Base-by-base conservation (phyloP, 768 basidiomycete species). In the Cystofilobasidium bisporidii region DNA sequence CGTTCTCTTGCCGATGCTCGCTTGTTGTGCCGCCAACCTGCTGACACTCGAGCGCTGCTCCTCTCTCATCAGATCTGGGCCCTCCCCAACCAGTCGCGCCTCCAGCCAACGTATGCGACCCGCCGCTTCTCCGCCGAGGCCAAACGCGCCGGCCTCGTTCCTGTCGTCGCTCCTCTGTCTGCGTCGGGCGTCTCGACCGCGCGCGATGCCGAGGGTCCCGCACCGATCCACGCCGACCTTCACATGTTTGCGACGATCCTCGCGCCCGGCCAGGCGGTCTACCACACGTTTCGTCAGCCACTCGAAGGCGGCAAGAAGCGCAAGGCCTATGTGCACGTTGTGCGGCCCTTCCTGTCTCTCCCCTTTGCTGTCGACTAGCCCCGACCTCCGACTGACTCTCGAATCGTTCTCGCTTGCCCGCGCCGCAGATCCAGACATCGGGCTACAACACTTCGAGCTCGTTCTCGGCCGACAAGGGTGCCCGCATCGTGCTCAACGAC, bases 101-200 rank as follows among this genome's bases (percentile, higher is more conserved):
- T 92, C 28, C 72, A 74, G 24, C 93, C 93, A 0, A 83, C 84
- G 61, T 97, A 97, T 77, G 97, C 83, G 78, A 96, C 89, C 4
- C 85, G 91, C 18, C 83, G 89, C 75, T 93, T 92, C 77, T 79
- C 83, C 11, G 91, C 96, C 72, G 86, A 80, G 15, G 85, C 88
- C 73, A 97, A 97, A 80, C 80, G 77, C 69, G 84, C 91, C 75
- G 82, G 81, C 55, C 84, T 89, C 79, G 85, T 79, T 5, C 79
- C 80, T 32, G 79, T 96, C 57, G 91, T 98, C 36, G 93, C 88
- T 0, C 89, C 91, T 0, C 79, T 84, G 11, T 81, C 78, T 18
- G 75, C 81, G 0, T 76, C 82, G 0, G 86, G 82, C 9, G 89
- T 92, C 0, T 73, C 76, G 6, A 78, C 79, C 36, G 79, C 81